Evolutionary conservation across 441 rosid species (phyloP).

Genomic region (Jatropha podagrica): DNA sequence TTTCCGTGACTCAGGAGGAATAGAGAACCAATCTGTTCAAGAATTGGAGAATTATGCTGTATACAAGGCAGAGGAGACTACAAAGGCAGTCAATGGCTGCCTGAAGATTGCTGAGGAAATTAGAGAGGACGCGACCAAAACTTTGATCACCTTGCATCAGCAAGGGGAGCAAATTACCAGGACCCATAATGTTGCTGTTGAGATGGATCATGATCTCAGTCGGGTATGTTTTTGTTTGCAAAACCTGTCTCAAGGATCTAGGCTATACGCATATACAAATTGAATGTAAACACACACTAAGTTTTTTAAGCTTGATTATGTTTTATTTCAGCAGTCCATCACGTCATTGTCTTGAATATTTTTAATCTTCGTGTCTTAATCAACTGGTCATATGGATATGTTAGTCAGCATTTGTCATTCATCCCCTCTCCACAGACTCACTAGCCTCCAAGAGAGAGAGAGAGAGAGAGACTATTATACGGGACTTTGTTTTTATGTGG

Average conservation of each 20-base stretch:
- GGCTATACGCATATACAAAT: not conserved
- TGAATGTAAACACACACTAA: not conserved
- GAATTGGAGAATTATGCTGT: constrained; percentile 77
- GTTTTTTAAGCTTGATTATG: not conserved
- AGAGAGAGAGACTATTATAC: not conserved
- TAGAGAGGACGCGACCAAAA: constrained; percentile 67
- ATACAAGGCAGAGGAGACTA: constrained; percentile 87
- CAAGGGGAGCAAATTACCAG: constrained; percentile 90
- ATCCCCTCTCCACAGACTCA: not conserved
- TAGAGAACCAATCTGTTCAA: constrained; percentile 82
- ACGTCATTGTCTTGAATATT: not conserved
- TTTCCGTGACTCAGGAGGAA: constrained; percentile 71
- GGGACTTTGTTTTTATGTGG: not conserved
- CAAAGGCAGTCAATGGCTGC: constrained; percentile 68
- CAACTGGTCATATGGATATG: not conserved
- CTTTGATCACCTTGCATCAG: constrained; percentile 66
- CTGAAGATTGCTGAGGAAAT: constrained; percentile 89
- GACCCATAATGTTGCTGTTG: constrained; percentile 66
- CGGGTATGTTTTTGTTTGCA: constrained; percentile 51
- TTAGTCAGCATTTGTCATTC: not conserved
- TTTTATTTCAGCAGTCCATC: not conserved
- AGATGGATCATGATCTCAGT: constrained; percentile 78
- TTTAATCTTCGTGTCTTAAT: not conserved
- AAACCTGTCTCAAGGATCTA: not conserved
- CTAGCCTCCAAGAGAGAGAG: not conserved